Evolutionary conservation across 495 filamentous ascomycete genomes (phyloP).

Genomic region (Penicillium mononematosum): DNA sequence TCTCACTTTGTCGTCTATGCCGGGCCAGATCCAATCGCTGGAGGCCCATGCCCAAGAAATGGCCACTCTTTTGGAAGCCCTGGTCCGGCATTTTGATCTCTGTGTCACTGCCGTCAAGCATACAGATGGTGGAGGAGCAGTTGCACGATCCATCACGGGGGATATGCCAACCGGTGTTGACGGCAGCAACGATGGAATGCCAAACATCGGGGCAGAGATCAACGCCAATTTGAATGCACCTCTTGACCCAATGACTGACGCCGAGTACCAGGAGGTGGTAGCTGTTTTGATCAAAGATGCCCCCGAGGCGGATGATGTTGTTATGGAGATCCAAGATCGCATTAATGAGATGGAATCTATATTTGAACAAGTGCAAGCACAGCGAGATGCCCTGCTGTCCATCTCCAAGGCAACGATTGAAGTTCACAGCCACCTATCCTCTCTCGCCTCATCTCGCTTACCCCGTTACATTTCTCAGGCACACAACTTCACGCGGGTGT

Average conservation of each 20-base stretch:
- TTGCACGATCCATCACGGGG: conserved; percentile 57
- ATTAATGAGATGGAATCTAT: conserved; percentile 71
- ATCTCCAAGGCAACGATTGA: conserved; percentile 52
- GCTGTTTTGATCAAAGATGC: conserved; percentile 80
- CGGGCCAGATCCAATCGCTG: conserved; percentile 66
- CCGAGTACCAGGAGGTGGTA: conserved; percentile 80
- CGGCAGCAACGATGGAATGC: conserved; percentile 45
- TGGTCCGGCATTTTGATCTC: conserved; percentile 91
- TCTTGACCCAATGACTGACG: conserved; percentile 68
- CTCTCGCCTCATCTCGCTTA: conserved; percentile 59
- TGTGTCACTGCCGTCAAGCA: conserved; percentile 90
- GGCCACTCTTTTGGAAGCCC: conserved; percentile 74
- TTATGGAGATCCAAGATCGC: conserved; percentile 75
- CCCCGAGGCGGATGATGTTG: conserved; percentile 83
- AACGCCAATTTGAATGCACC: conserved; percentile 50
- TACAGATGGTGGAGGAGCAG: conserved; percentile 84
- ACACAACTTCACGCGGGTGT: conserved; percentile 67
- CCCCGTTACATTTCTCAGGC: conserved; percentile 67
- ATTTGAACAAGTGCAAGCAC: conserved; percentile 53
- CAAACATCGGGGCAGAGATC: conserved; percentile 59
- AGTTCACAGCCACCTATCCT: conserved; percentile 65
- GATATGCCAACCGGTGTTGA: conserved; percentile 61
- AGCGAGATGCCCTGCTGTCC: conserved; percentile 50
- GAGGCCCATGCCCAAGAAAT: conserved; percentile 79
- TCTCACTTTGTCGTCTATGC: conserved; percentile 53